phyloP scores from a whole-genome alignment of 2,329 filamentous ascomycete species.

The Seiridium unicorne region DNA sequence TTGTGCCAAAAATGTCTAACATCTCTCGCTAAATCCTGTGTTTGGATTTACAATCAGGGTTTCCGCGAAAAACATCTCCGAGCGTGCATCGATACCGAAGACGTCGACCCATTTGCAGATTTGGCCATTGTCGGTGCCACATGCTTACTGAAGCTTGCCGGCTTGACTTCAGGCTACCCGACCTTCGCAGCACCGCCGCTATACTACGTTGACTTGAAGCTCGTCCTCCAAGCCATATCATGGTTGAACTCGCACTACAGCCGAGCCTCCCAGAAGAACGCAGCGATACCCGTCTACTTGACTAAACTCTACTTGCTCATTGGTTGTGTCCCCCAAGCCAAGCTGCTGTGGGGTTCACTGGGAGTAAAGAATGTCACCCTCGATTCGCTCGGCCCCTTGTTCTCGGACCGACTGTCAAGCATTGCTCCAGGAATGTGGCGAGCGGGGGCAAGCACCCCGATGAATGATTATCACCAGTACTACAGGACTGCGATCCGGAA shows the following conservation, averaged over 20 bases:
- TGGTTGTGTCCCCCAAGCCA: slow-evolving; percentile 46
- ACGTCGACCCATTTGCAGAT: slow-evolving; percentile 21
- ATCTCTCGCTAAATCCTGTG: slow-evolving; percentile 16
- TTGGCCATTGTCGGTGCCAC: slow-evolving; percentile 23
- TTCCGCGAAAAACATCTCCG: slow-evolving; percentile 14
- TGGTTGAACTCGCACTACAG: slow-evolving; percentile 43
- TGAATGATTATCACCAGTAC: slow-evolving; percentile 42
- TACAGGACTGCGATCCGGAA: slow-evolving; percentile 41
- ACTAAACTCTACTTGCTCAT: slow-evolving; percentile 50
- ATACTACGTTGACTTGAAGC: slow-evolving; percentile 19
- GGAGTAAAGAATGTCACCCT: slow-evolving; percentile 57
- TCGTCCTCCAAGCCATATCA: slow-evolving; percentile 46
- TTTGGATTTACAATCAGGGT: slow-evolving; percentile 16
- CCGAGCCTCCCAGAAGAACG: slow-evolving; percentile 38
- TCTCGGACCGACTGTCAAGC: slow-evolving; percentile 54
- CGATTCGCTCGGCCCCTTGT: slow-evolving; percentile 53
- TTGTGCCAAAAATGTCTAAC: slow-evolving; percentile 20
- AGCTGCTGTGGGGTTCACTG: slow-evolving; percentile 47
- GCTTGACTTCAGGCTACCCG: slow-evolving; percentile 7
- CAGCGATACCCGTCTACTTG: slow-evolving; percentile 44
- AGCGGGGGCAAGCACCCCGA: slow-evolving; percentile 17
- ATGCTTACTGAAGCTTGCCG: slow-evolving; percentile 25
- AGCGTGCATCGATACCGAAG: slow-evolving; percentile 8
- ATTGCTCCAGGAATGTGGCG: slow-evolving; percentile 44
- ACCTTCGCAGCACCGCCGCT: slow-evolving; percentile 17